Evolutionary conservation across 2,329 filamentous ascomycete genomes (phyloP), one percentile per base, ranked within the genome.

Genomic region (Fusarium odoratissimum): DNA sequence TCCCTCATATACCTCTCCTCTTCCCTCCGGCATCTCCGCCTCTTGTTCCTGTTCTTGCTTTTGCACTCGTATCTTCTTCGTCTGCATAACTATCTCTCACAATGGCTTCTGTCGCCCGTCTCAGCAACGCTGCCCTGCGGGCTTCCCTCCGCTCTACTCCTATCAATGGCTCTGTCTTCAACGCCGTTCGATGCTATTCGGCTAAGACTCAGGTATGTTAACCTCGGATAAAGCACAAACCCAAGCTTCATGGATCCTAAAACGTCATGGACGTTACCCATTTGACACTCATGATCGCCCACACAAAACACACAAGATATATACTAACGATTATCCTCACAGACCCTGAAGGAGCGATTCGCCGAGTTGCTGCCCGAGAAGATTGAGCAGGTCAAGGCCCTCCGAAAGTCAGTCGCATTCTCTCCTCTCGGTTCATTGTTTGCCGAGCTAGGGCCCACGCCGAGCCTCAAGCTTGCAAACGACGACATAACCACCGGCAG

Each of bases 341-440:
- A 99, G 96, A 95, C 95, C 78, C 87, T 99, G 83, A 99, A 99
- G 90, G 96, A 99, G 85, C 95, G 95, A 83, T 98, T 99, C 85
- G 95, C 95, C 83, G 95, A 96, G 84, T 92, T 95, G 82, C 89
- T 99, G 73, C 96, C 96, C 79, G 94, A 92, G 84, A 97, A 98
- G 91, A 92, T 98, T 82, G 96, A 99, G 88, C 94, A 98, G 91
- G 95, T 99, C 89, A 99, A 99, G 94, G 91, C 94, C 85, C 92
- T 99, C 81, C 91, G 94, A 85, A 98, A 98, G 94, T 97, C 88
- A 83, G 92, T 86, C 64, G 46, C 61, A 57, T 70, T 45, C 69
- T 68, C 57, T 41, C 55, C 46, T 59, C 62, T 71, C 57, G 69
- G 70, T 67, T 65, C 38, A 61, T 64, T 59, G 46, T 49, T 61